Evolutionary conservation across 2,329 filamentous ascomycete genomes (phyloP), one percentile per base, ranked within the genome.

Genomic region (Metarhizium humberi): DNA sequence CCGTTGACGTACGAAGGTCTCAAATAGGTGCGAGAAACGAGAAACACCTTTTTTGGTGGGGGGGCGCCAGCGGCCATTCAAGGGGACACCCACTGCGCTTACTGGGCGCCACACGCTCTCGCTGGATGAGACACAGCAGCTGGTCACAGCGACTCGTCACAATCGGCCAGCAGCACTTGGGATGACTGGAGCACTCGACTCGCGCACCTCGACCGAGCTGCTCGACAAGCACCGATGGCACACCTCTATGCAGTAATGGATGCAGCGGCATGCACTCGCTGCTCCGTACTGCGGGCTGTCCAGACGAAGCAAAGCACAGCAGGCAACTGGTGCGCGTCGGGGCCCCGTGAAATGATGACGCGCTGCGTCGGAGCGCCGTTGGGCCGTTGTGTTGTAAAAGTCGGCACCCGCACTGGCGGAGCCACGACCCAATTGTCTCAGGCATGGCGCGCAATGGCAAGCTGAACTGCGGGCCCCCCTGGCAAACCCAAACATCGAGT

Each of bases 361-460:
- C 53, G 47, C 48, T 51, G 52, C 42, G 46, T 40, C 29, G 42
- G 13, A 42, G 10, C 46, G 36, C 48, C 45, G 25, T 30, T 48
- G 25, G 7, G 18, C 25, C 7, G 25, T 25, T 25, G 25, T 11
- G 32, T 34, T 34, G 32, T 34, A 8, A 7, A 34, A 8, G 25
- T n/a, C 18, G 45, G 25, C 45, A 5, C 25, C 7, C 25, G 25
- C 45, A 48, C 20, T 14, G 45, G 45, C 45, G 20, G 20, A 48
- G 45, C 45, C 48, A 46, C 38, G 20, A 51, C 47, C 57, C 52
- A 42, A 55, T 43, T 45, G 52, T 53, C 55, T 57, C 50, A 46
- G 54, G 48, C 51, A 50, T 54, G 57, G 56, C 56, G 51, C 38
- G 50, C 52, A 54, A 46, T 34, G 54, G 56, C 52, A 55, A 56